These are phyloP conservation scores for Dictyostelium purpureum DNA, from an alignment of 78 protist genomes.

Conservation along the genomic window DNA sequence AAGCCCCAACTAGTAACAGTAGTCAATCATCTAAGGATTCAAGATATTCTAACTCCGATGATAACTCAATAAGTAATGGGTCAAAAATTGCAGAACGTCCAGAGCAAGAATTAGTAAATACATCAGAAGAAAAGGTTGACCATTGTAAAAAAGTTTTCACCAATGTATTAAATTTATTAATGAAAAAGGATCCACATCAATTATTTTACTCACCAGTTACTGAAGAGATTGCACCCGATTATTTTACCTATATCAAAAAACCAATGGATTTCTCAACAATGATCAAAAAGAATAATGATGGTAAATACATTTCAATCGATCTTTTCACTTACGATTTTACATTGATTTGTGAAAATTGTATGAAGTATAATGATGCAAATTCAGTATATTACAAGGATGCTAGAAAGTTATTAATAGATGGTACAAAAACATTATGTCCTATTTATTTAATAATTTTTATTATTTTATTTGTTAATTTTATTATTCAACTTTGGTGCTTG, in stretches of 20 bases:
- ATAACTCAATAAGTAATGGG: too few relatives aligned
- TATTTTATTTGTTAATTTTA: too few relatives aligned
- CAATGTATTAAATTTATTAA: background rate
- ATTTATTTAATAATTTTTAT: too few relatives aligned
- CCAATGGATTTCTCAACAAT: constrained; percentile 69
- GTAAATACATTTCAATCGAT: constrained; percentile 9
- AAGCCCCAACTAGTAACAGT: too few relatives aligned
- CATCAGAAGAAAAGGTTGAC: background rate
- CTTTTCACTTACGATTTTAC: constrained; percentile 36
- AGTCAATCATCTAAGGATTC: too few relatives aligned
- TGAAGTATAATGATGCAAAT: constrained; percentile 4
- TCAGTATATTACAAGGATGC: constrained; percentile 49
- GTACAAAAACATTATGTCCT: too few relatives aligned
- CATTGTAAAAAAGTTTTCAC: constrained; percentile 4
- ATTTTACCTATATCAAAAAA: constrained; percentile 35
- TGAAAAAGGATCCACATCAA: constrained; percentile 30
- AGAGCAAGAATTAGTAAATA: background rate
- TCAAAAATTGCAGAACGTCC: too few relatives aligned
- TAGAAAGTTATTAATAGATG: background rate
- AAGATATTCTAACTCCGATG: too few relatives aligned
- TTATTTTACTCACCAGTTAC: constrained; percentile 40
- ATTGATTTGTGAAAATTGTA: constrained; percentile 62
- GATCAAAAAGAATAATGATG: background rate
- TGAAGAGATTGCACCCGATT: constrained; percentile 61
- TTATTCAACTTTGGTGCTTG: constrained; percentile 88